Conservation (phyloP, 768 basidiomycete species). For the Pulveroboletus sp. region DNA sequence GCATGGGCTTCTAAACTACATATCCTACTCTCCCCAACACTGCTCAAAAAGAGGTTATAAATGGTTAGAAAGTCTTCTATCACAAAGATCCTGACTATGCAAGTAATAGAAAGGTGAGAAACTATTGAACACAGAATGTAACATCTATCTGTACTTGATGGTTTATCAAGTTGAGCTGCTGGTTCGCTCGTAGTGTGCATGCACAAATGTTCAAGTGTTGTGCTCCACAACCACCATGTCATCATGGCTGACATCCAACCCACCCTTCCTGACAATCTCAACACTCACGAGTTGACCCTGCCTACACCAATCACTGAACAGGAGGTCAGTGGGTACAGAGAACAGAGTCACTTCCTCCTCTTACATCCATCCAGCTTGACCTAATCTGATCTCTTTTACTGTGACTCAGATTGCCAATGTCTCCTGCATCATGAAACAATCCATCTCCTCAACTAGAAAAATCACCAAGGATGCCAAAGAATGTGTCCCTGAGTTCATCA, state of each 20-base stretch:
- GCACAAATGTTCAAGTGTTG: background rate
- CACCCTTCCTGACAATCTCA: constrained; percentile 35
- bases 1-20: no score
- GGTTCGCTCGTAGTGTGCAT: no score
- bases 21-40: no score
- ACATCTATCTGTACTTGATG: no score
- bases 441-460: constrained; percentile 88
- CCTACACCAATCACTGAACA: constrained; percentile 82
- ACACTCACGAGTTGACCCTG: constrained; percentile 27
- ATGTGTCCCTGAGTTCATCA: constrained; percentile 98
- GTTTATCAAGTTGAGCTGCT: no score
- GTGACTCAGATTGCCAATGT: constrained; percentile 89
- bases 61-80: no score
- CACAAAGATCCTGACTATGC: no score
- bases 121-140: no score
- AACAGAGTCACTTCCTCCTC: constrained; percentile 94
- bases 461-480: constrained; percentile 99
- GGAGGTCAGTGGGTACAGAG: constrained; percentile 91
- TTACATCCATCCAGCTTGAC: constrained; percentile 46
- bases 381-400: background rate
- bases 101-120: no score
- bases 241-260: constrained; percentile 33
- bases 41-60: no score
- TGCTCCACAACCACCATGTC: background rate
- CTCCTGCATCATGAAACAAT: constrained; percentile 94